phyloP scores from a whole-genome alignment of 192 early-diverging fungal species.

The Phycomyces nitens region DNA sequence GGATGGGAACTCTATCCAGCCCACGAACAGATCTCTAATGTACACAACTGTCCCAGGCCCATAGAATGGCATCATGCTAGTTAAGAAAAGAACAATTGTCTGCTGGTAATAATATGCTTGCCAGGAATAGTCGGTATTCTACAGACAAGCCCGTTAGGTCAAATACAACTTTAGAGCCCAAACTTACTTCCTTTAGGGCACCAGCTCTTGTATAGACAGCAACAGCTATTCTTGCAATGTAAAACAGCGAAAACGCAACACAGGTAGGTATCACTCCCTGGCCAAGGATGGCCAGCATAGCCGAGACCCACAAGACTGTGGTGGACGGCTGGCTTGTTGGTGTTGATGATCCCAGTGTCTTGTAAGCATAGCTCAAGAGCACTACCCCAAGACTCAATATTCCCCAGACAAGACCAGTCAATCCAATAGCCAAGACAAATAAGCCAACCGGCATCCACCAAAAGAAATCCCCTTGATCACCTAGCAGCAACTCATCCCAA shows the following conservation, averaged over 20 bases:
- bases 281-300: too few relatives aligned
- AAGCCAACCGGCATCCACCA: conserved; percentile 43
- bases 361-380: background rate
- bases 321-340: background rate
- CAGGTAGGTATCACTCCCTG: conserved; percentile 1
- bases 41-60: conserved; percentile 8
- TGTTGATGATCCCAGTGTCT: background rate
- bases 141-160: background rate
- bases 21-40: conserved; percentile 8
- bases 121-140: conserved; percentile 6
- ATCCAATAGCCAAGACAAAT: conserved; percentile 39
- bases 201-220: background rate
- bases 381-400: background rate
- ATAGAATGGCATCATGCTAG: conserved; percentile 10
- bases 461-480: conserved; percentile 45
- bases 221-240: background rate
- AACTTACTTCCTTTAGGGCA: background rate
- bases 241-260: background rate
- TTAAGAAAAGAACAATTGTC: conserved; percentile 7
- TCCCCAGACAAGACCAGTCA: conserved; percentile 7
- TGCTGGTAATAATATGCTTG: conserved; percentile 5
- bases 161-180: too few relatives aligned
- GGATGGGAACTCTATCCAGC: background rate
- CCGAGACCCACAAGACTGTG: too few relatives aligned
- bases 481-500: conserved; percentile 38